Evolutionary conservation across 257 asterid species (phyloP).

Genomic region (Solanum sitiens): DNA sequence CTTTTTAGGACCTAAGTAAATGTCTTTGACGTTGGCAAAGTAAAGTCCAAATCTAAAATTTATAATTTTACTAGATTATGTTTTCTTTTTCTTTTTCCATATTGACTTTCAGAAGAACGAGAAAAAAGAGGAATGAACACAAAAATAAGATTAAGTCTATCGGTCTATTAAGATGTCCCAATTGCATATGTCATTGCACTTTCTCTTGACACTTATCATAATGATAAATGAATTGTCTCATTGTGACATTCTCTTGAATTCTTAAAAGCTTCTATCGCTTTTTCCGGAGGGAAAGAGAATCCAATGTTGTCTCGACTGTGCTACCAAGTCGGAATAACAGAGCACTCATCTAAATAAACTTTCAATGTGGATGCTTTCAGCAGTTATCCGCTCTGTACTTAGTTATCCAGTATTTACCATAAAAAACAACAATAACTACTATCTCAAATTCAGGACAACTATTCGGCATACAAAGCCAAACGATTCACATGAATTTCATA

Average conservation of each 20-base stretch:
- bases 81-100: neutral
- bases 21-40: neutral
- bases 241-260: too few species aligned
- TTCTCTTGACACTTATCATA: neutral
- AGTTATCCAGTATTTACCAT: too few species aligned
- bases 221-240: too few species aligned
- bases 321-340: neutral
- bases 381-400: too few species aligned
- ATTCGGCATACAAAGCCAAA: neutral
- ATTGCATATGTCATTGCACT: too few species aligned
- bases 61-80: neutral
- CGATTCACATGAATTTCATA: neutral
- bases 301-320: neutral
- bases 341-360: too few species aligned
- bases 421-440: too few species aligned
- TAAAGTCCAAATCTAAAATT: neutral
- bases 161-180: neutral
- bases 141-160: too few species aligned
- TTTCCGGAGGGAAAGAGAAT: too few species aligned
- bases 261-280: too few species aligned
- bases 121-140: neutral
- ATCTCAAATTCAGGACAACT: too few species aligned
- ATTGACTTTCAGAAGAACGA: neutral
- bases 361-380: too few species aligned
- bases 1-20: neutral